Conservation (phyloP, 805 yeast genomes). For the Lachancea waltii region DNA sequence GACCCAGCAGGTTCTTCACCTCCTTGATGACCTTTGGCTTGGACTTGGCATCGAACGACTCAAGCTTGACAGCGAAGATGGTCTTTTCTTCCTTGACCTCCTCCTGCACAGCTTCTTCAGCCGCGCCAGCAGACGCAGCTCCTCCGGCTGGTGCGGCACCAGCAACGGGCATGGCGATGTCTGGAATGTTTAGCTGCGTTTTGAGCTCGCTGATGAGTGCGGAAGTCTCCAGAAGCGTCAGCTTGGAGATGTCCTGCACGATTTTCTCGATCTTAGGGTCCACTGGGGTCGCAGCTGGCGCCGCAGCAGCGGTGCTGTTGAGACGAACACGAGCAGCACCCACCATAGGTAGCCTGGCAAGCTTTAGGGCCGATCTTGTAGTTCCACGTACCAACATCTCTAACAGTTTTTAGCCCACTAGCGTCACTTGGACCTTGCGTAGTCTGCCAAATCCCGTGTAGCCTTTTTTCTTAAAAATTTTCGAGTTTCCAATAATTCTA, state of each 20-base stretch:
- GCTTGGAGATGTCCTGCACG: slow-evolving; percentile 83
- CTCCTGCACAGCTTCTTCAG: slow-evolving; percentile 63
- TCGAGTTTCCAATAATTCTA: no score
- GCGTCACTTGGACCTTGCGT: not conserved
- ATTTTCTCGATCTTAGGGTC: slow-evolving; percentile 84
- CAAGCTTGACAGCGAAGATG: slow-evolving; percentile 85
- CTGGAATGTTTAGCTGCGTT: slow-evolving; percentile 84
- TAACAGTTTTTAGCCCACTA: not conserved
- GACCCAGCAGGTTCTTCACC: slow-evolving; percentile 83
- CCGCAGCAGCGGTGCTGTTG: slow-evolving; percentile 48
- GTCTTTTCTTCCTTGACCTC: slow-evolving; percentile 87
- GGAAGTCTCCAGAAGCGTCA: slow-evolving; percentile 93
- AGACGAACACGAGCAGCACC: slow-evolving; percentile 33
- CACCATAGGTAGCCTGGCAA: slow-evolving; percentile 9
- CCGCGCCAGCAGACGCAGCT: slow-evolving; percentile 62
- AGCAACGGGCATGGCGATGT: slow-evolving; percentile 77
- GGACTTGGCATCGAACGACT: slow-evolving; percentile 86
- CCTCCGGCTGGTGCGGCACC: slow-evolving; percentile 55
- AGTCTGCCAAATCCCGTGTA: no score
- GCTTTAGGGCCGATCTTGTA: slow-evolving; percentile 12
- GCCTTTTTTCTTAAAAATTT: not conserved
- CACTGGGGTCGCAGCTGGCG: slow-evolving; percentile 54
- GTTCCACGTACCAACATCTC: slow-evolving; percentile 20
- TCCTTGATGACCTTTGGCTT: slow-evolving; percentile 98
- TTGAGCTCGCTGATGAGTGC: slow-evolving; percentile 72